These are phyloP conservation scores for Globisporangium splendens DNA, from an alignment of 352 stramenopile species.

Conservation along the genomic window DNA sequence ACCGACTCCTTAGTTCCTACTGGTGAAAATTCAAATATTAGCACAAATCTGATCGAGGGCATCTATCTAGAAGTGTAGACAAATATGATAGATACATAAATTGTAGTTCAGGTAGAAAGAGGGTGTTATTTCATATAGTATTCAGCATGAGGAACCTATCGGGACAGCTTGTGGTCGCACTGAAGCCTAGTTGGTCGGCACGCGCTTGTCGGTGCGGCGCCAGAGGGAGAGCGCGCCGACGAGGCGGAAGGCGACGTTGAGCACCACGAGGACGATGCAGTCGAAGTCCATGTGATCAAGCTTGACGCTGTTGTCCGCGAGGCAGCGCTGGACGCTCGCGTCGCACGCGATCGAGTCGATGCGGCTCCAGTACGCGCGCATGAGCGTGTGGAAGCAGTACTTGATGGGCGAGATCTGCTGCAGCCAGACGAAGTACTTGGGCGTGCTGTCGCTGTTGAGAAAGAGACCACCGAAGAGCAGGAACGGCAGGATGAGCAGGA, in stretches of 20 bases:
- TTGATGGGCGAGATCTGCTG: constrained; percentile 35
- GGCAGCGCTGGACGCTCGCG: constrained; percentile 11
- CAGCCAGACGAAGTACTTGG: constrained; percentile 34
- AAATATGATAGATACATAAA: neutral
- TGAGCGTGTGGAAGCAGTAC: constrained; percentile 32
- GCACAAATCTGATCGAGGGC: neutral
- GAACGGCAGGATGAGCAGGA: constrained; percentile 30
- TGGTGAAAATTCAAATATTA: no score
- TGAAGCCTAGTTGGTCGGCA: neutral
- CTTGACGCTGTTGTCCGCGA: constrained; percentile 21
- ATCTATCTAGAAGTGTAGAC: neutral
- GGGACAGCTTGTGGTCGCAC: neutral
- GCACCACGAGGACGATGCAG: constrained; percentile 20
- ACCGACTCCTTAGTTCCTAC: no score
- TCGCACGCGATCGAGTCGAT: constrained; percentile 24
- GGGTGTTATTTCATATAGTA: no score
- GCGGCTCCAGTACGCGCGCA: constrained; percentile 29
- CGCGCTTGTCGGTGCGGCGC: constrained; percentile 16
- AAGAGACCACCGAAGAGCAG: constrained; percentile 34
- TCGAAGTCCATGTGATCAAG: constrained; percentile 17
- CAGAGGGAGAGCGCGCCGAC: constrained; percentile 28
- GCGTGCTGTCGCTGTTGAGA: constrained; percentile 28
- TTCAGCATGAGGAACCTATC: no score
- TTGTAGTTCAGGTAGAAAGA: no score
- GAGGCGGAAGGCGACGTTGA: constrained; percentile 32